phyloP scores from a whole-genome alignment of 2,329 filamentous ascomycete genomes.

The Escovopsis sp. region DNA sequence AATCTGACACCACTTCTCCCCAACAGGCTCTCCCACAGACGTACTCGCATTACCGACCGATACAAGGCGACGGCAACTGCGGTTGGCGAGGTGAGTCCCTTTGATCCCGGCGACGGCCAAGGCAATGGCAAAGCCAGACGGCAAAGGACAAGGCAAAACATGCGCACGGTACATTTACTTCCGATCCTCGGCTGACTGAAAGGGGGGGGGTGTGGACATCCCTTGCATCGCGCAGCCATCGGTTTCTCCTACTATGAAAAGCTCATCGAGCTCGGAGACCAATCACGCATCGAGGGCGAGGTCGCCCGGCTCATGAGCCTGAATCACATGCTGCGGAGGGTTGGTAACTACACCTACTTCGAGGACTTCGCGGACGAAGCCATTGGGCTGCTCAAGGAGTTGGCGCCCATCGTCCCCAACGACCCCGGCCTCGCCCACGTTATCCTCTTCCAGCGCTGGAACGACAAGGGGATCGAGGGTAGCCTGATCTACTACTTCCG shows the following conservation, averaged over 20 bases:
- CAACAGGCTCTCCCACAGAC: slow-evolving; percentile 61
- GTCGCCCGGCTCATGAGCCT: slow-evolving; percentile 56
- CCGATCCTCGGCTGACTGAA: neutral
- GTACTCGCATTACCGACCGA: slow-evolving; percentile 75
- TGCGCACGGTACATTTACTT: neutral
- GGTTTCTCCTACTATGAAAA: slow-evolving; percentile 89
- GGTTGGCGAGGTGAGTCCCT: slow-evolving; percentile 79
- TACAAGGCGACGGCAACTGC: slow-evolving; percentile 89
- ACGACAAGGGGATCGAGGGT: slow-evolving; percentile 51
- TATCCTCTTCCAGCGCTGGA: slow-evolving; percentile 54
- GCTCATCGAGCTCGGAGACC: slow-evolving; percentile 53
- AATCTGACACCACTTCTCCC: slow-evolving; percentile 7
- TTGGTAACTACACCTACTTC: slow-evolving; percentile 56
- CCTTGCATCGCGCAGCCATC: slow-evolving; percentile 45
- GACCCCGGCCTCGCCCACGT: slow-evolving; percentile 36
- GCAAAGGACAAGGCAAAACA: neutral
- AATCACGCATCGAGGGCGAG: slow-evolving; percentile 53
- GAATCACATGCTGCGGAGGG: slow-evolving; percentile 52
- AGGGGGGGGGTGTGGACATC: neutral
- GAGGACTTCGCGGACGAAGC: slow-evolving; percentile 77
- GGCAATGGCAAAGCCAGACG: neutral
- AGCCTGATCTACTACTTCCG: slow-evolving; percentile 75
- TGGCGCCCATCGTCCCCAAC: slow-evolving; percentile 44
- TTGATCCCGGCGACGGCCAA: too few species aligned
- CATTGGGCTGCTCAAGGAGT: slow-evolving; percentile 48